Conservation (phyloP, 768 basidiomycete genomes). For the Lentinula guzmanii region DNA sequence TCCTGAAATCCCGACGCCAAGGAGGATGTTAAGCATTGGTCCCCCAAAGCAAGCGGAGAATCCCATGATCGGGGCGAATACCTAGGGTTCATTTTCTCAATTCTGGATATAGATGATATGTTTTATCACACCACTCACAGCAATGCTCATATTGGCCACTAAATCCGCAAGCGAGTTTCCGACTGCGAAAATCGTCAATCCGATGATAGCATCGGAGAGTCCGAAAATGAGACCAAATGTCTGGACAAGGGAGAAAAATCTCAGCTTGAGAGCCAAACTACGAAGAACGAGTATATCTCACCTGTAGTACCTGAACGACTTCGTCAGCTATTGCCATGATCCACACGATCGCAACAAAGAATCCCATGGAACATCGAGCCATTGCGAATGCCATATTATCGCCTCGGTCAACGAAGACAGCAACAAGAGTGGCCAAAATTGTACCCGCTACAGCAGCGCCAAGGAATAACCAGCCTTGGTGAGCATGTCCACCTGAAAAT, state of each 20-base stretch:
- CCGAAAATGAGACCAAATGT: constrained; percentile 93
- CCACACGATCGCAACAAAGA: constrained; percentile 89
- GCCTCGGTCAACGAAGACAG: constrained; percentile 55
- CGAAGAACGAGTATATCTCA: constrained; percentile 23
- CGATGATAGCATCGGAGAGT: constrained; percentile 94
- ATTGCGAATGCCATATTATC: constrained; percentile 52
- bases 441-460: constrained; percentile 52
- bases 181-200: constrained; percentile 92
- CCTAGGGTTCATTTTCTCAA: constrained; percentile 27
- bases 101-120: not conserved
- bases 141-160: constrained; percentile 95
- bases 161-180: constrained; percentile 96
- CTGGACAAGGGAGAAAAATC: constrained; percentile 31
- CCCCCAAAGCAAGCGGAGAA: constrained; percentile 95
- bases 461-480: constrained; percentile 46
- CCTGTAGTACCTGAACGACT: constrained; percentile 86
- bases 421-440: constrained; percentile 46
- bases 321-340: constrained; percentile 98
- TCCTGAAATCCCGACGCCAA: constrained; percentile 90
- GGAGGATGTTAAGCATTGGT: constrained; percentile 86
- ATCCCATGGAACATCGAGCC: constrained; percentile 84
- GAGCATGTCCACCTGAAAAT: constrained; percentile 34
- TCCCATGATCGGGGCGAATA: constrained; percentile 89
- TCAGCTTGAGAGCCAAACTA: constrained; percentile 3
- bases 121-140: constrained; percentile 38